These are phyloP conservation scores for Pythium sukuiense DNA, from an alignment of 352 stramenopile genomes.

Conservation along the genomic window DNA sequence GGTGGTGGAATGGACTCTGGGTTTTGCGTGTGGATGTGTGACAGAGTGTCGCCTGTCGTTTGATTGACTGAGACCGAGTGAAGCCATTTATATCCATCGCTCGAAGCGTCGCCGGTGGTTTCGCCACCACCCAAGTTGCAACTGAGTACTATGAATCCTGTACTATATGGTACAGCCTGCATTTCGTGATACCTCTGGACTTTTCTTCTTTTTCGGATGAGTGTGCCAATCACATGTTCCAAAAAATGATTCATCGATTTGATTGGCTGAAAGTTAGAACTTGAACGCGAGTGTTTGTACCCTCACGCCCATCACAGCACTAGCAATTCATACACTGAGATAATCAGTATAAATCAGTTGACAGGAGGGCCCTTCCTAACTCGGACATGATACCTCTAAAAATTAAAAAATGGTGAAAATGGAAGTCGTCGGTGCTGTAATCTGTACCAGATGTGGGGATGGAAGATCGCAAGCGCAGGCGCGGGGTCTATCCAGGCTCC, in stretches of 20 bases:
- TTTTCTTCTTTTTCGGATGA: neutral
- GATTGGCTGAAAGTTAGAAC: conserved; percentile 18
- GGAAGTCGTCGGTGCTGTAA: neutral
- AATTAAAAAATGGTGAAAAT: neutral
- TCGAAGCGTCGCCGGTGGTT: conserved; percentile 6
- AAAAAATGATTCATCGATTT: conserved; percentile 15
- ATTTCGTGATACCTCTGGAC: conserved; percentile 1
- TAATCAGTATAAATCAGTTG: neutral
- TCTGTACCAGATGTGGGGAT: neutral
- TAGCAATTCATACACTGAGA: neutral
- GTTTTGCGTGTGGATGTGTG: neutral
- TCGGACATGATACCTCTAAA: neutral
- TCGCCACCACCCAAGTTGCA: conserved; percentile 7
- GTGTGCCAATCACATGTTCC: neutral
- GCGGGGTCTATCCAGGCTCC: neutral
- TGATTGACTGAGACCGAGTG: conserved; percentile 13
- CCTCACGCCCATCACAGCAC: neutral
- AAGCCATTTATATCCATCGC: conserved; percentile 23
- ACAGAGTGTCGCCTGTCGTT: neutral
- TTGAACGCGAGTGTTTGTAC: neutral
- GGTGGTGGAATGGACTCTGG: too few species aligned
- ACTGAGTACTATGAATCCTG: conserved; percentile 3
- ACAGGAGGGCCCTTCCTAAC: neutral
- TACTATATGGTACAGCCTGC: neutral
- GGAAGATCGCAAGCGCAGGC: conserved; percentile 25